Evolutionary conservation across 768 basidiomycete genomes (phyloP).

Genomic region (Fomitopsis serialis): DNA sequence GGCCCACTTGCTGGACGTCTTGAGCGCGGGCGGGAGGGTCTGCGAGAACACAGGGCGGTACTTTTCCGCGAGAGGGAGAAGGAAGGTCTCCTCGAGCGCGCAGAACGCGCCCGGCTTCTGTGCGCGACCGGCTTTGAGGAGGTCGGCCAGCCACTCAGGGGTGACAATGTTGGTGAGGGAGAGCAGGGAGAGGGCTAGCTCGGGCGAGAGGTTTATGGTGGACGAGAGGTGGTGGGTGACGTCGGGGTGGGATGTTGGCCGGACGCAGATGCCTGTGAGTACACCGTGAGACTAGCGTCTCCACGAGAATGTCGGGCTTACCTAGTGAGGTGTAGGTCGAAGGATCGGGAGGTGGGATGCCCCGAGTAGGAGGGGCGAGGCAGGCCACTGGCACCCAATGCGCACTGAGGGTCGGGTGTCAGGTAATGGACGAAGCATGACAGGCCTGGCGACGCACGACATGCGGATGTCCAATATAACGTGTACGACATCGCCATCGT

Average conservation of each 20-base stretch:
- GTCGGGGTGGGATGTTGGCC: slow-evolving; percentile 36
- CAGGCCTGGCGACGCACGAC: slow-evolving; percentile 35
- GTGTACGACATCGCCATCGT: slow-evolving; percentile 48
- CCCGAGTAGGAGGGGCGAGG: slow-evolving; percentile 7
- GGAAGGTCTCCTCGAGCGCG: slow-evolving; percentile 47
- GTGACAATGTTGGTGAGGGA: slow-evolving; percentile 55
- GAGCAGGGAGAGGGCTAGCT: slow-evolving; percentile 54
- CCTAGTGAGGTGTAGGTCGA: slow-evolving; percentile 40
- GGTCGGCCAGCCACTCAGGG: slow-evolving; percentile 60
- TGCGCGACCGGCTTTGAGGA: slow-evolving; percentile 46
- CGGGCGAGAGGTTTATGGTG: slow-evolving; percentile 41
- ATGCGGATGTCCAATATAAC: slow-evolving; percentile 39
- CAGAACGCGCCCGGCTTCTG: slow-evolving; percentile 26
- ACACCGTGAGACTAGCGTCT: neutral
- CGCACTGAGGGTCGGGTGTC: slow-evolving; percentile 11
- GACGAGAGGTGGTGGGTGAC: slow-evolving; percentile 64
- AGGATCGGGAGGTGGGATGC: neutral
- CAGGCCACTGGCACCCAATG: slow-evolving; percentile 24
- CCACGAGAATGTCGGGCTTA: slow-evolving; percentile 21
- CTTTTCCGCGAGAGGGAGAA: slow-evolving; percentile 46
- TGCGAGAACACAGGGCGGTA: slow-evolving; percentile 56
- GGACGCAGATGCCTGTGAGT: slow-evolving; percentile 49
- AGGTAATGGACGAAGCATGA: neutral
- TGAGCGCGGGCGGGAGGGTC: slow-evolving; percentile 40
- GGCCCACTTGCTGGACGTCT: slow-evolving; percentile 56